These are phyloP conservation scores for Cryptococcus depauperatus DNA, from an alignment of 1,284 basidiomycete genomes.

Conservation along the genomic window DNA sequence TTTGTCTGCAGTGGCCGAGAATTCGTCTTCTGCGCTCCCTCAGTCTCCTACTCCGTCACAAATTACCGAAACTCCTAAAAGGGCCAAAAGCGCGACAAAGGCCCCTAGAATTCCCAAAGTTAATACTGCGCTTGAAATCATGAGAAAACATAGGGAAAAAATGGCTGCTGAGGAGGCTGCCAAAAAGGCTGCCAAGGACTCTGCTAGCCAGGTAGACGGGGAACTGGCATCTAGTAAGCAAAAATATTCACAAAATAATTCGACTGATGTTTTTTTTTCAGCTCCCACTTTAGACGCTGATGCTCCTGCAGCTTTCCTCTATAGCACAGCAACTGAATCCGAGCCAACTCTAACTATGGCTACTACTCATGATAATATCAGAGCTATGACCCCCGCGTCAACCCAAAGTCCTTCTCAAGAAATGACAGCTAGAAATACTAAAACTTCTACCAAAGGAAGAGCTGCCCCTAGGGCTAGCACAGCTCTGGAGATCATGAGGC, in stretches of 20 bases:
- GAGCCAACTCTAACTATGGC: no score
- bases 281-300: neutral
- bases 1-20: no score
- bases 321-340: no score
- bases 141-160: constrained; percentile 7
- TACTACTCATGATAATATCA: neutral
- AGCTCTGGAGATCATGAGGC: constrained; percentile 1
- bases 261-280: no score
- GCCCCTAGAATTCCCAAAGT: neutral
- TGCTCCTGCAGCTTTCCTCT: no score
- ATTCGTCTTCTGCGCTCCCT: neutral
- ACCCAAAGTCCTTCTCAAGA: neutral
- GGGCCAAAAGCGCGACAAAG: neutral
- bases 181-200: neutral
- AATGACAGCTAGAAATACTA: no score
- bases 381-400: neutral
- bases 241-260: no score
- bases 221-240: neutral
- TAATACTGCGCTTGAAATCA: constrained; percentile 1
- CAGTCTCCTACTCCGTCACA: neutral
- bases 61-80: neutral
- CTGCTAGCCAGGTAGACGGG: neutral
- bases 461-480: neutral
- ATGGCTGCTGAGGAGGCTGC: neutral
- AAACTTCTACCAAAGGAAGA: neutral